Evolutionary conservation across 768 basidiomycete species (phyloP), one percentile per base, ranked within the genome.

Genomic region (Boletus sp.): DNA sequence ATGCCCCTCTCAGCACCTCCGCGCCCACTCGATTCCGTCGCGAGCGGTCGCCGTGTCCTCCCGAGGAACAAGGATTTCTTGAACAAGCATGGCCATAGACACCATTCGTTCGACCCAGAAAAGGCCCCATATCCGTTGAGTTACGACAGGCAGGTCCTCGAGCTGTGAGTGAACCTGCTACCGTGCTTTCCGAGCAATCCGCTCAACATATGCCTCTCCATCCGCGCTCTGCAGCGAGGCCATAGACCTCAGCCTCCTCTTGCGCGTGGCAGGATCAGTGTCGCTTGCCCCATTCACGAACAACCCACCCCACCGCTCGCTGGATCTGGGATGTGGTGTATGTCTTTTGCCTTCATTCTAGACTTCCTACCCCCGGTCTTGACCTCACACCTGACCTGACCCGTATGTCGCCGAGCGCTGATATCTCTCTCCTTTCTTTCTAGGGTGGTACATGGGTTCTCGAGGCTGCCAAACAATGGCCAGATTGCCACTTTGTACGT

Each of bases 71-170:
- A 81, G 68, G 85, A 88, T 48, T 88, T 87, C 66, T 65, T 79
- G 42, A 67, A 72, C 61, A 87, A 85, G 64, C 68, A 85, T 64
- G 88, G 88, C 46, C 81, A 80, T 47, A 77, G 77, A 52, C 84
- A 87, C 57, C 90, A 90, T 67, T 77, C 81, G 17, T 85, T 84
- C 65, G 85, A 85, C 59, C 79, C 78, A 39, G 86, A 89, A 68
- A 90, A 91, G 74, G 90, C 87, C 2, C 90, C 89, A 2, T 92
- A 92, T 75, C 90, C 90, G 1, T 67, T 88, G 37, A 85, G 83
- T 28, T 91, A 90, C 68, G 85, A 89, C 67, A 78, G 77, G 50
- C 73, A 83, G 42, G 75, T 89, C 52, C 73, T 90, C 41, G 87
- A 90, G 64, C 73, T 88, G 89, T 90, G 70, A 67, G 84, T 77